Base-by-base conservation (phyloP, 2,329 filamentous ascomycete genomes). In the Corniculantispora saksenae region DNA sequence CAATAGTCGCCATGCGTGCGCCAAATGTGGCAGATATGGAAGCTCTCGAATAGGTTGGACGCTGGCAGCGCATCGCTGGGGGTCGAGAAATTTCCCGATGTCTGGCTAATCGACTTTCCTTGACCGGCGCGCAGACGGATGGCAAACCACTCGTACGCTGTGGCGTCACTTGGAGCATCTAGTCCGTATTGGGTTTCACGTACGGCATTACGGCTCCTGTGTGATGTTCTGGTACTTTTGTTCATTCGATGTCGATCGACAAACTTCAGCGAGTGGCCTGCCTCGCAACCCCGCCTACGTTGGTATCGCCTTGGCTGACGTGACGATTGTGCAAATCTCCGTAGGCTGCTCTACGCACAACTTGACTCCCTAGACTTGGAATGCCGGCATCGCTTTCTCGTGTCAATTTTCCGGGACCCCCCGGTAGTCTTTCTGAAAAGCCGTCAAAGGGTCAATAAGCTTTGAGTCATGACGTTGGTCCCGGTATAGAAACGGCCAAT, bases 51-150 rank as follows among this genome's bases (percentile, higher is more conserved):
- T n/a, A 48, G 15, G 25, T 47, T 35, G 40, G n/a, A 43, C 19
- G 15, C 38, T 8, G 19, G n/a, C 25, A 35, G 23, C 19, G 19
- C 29, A 27, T 61, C 47, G 19, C 21, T 29, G 9, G 10, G 47
- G n/a, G 47, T 32, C 12, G 6, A 27, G 8, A 61, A 61, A 61
- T 17, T 43, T 40, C 48, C 58, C 58, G 58, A 61, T 27, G 29
- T 27, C 32, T 17, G 32, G 21, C n/a, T 51, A 23, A 35, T 12
- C 58, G 7, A 27, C 58, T 38, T 13, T 3, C 17, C 45, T 27
- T 19, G 17, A 3, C 57, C 27, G 9, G 17, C 27, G 3, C 15
- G 29, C n/a, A n/a, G 53, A 23, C 32, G 3, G 12, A 13, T 56
- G n/a, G 40, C 21, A 27, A 47, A 13, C 23, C 55, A 23, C 25